Conservation (phyloP, 495 filamentous ascomycete genomes). For the Polyplosphaeria fusca region DNA sequence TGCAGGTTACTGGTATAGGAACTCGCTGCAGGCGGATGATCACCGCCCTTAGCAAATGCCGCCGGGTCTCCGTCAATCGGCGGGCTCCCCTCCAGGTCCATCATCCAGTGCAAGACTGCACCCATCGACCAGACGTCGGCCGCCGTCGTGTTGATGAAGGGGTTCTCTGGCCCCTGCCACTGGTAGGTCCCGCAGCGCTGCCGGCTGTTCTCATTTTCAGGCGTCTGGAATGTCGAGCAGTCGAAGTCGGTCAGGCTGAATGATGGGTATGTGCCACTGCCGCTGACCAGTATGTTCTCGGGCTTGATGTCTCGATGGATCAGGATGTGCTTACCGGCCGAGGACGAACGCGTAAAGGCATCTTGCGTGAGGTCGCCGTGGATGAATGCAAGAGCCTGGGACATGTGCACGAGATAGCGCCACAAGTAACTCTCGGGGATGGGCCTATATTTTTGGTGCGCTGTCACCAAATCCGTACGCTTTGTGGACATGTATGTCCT, state of each 20-base stretch:
- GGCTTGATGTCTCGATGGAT: conserved; percentile 35
- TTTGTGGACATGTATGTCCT: too few relatives aligned
- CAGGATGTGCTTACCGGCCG: not conserved
- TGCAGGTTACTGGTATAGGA: too few relatives aligned
- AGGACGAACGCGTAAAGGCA: not conserved
- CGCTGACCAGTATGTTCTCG: conserved; percentile 25
- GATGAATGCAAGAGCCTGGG: conserved; percentile 26
- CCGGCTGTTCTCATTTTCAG: not conserved
- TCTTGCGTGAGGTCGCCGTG: conserved; percentile 10
- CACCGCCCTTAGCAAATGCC: too few relatives aligned
- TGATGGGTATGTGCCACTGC: conserved; percentile 23
- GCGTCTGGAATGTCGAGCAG: not conserved
- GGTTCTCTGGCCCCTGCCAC: conserved; percentile 24
- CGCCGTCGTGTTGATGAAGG: conserved; percentile 18
- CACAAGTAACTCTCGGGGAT: conserved; percentile 26
- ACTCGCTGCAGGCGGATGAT: too few relatives aligned
- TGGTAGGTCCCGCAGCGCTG: conserved; percentile 10
- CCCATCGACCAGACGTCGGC: conserved; percentile 28
- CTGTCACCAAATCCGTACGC: too few relatives aligned
- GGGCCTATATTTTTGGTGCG: too few relatives aligned
- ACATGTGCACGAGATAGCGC: conserved; percentile 26
- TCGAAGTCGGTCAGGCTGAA: conserved; percentile 33
- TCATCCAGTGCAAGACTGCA: too few relatives aligned
- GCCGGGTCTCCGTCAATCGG: too few relatives aligned
- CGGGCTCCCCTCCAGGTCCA: too few relatives aligned